Conservation (phyloP, 108 stramenopile genomes). For the Mayamaea pseudoterrestris region DNA sequence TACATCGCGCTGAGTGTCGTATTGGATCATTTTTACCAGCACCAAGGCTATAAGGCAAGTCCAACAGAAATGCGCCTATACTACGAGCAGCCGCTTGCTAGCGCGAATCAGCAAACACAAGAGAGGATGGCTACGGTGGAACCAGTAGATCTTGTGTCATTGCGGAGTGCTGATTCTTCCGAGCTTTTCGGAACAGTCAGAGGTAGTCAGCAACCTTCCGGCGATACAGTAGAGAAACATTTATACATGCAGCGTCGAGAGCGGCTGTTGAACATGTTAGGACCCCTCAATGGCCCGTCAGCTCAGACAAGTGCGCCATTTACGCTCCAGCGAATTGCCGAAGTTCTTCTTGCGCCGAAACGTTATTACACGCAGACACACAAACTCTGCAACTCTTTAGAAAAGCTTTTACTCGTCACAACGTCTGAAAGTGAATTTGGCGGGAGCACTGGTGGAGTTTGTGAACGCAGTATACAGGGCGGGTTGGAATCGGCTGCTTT, state of each 20-base stretch:
- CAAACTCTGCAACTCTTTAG: conserved; percentile 51
- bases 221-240: no score
- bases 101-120: no score
- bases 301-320: conserved; percentile 23
- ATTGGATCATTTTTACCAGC: no score
- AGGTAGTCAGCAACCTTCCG: no score
- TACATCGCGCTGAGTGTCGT: no score
- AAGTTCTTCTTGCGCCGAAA: conserved; percentile 35
- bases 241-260: conserved; percentile 26
- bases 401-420: conserved; percentile 39
- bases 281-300: not conserved
- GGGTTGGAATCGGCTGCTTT: conserved; percentile 33
- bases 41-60: no score
- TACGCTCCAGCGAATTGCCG: conserved; percentile 45
- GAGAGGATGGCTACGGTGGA: no score
- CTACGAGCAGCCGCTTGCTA: no score
- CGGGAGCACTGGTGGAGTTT: conserved; percentile 31
- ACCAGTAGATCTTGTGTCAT: no score
- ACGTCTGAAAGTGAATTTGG: conserved; percentile 35
- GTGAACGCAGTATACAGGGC: conserved; percentile 25
- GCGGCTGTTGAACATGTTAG: conserved; percentile 19
- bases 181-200: no score
- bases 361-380: conserved; percentile 52
- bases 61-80: no score
- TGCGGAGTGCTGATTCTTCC: no score